phyloP scores from a whole-genome alignment of 768 basidiomycete species.

The Leccinum truebloodii region DNA sequence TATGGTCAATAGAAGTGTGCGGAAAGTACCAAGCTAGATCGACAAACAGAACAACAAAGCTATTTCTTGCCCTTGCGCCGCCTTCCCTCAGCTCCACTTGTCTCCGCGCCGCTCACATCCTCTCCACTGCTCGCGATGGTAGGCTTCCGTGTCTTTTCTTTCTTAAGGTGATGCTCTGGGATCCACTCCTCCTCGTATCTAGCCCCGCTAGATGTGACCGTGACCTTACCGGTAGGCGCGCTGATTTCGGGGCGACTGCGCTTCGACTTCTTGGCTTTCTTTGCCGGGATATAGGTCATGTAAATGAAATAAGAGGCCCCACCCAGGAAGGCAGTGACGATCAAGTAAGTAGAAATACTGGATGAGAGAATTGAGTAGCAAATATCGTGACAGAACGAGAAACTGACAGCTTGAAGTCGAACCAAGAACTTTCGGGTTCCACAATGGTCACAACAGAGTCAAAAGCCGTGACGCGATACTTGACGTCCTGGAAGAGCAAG shows the following conservation, averaged over 20 bases:
- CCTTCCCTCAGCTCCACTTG: constrained; percentile 56
- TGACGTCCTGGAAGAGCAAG: constrained; percentile 44
- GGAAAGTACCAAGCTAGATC: constrained; percentile 1
- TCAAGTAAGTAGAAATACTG: constrained; percentile 69
- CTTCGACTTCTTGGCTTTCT: constrained; percentile 53
- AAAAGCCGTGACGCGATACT: constrained; percentile 65
- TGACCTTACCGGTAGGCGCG: constrained; percentile 56
- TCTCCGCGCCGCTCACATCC: constrained; percentile 65
- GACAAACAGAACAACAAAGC: neutral
- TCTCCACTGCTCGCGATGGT: constrained; percentile 58
- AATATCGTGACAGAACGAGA: neutral
- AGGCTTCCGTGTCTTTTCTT: constrained; percentile 53
- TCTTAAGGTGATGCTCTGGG: constrained; percentile 84
- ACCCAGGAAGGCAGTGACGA: constrained; percentile 63
- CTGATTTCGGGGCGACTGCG: constrained; percentile 49
- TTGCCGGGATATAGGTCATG: constrained; percentile 60
- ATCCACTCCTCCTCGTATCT: constrained; percentile 92
- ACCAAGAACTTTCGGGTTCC: constrained; percentile 74
- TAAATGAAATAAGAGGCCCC: constrained; percentile 67
- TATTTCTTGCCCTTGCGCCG: constrained; percentile 53
- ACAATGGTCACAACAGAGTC: constrained; percentile 78
- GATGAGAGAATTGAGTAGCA: constrained; percentile 2
- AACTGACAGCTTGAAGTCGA: constrained; percentile 79
- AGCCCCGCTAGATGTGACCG: constrained; percentile 59
- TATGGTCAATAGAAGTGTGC: constrained; percentile 6